Evolutionary conservation across 805 yeast genomes (phyloP), one percentile per base, ranked within the genome.

Genomic region (Pichia nakasei): DNA sequence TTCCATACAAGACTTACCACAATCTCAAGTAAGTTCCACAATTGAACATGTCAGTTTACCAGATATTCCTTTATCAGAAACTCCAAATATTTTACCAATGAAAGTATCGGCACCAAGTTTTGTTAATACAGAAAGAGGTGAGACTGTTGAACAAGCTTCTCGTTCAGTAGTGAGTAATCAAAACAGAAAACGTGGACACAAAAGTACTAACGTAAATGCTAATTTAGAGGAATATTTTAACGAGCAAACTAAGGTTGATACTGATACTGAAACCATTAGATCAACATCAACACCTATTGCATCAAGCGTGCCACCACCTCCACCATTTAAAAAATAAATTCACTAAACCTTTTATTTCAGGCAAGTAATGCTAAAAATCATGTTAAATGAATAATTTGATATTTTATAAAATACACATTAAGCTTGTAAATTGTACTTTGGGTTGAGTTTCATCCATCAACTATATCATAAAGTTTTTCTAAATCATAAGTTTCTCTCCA

Each of bases 401-500:
- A n/a, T n/a, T n/a, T n/a, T n/a, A n/a, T n/a, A n/a, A n/a, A n/a
- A n/a, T n/a, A n/a, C n/a, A n/a, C n/a, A n/a, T n/a, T n/a, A n/a
- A n/a, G n/a, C n/a, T n/a, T n/a, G n/a, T n/a, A n/a, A n/a, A n/a
- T n/a, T n/a, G n/a, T n/a, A n/a, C n/a, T n/a, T n/a, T n/a, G n/a
- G n/a, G n/a, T n/a, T n/a, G 12, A 24, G 18, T 20, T 18, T 22
- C 13, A 31, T 17, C 34, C 34, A 41, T 66, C 69, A 22, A 75
- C 67, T 41, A 64, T 61, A 44, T 80, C 83, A 52, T 82, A 82
- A 19, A 78, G 65, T 27, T 63, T 61, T 40, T 75, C 74, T 19
- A 83, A 57, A 55, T 82, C 82, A 54, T 72, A 81, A 38, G 70
- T 69, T 38, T 79, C 81, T 53, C 89, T 70, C 73, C 82, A 78